Evolutionary conservation across 1,284 basidiomycete genomes (phyloP).

Genomic region (Naganishia liquefaciens): DNA sequence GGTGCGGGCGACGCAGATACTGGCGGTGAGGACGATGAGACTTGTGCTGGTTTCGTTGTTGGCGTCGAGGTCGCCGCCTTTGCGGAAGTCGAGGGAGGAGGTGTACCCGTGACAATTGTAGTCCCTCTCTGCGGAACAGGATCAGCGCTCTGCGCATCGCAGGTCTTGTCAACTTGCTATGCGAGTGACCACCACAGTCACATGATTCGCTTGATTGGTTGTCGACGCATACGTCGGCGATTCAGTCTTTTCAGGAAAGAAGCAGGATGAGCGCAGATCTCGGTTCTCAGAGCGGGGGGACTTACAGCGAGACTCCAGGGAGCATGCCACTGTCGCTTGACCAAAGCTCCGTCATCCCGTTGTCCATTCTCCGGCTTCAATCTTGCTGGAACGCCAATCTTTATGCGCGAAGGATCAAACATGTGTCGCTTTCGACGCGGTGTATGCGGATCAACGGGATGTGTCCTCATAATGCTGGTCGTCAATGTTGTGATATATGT

Average conservation of each 20-base stretch:
- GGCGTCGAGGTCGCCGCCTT: neutral
- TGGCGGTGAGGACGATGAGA: neutral
- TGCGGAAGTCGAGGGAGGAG: conserved; percentile 3
- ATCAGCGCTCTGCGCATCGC: too few species aligned
- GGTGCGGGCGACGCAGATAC: neutral
- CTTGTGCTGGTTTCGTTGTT: too few species aligned
- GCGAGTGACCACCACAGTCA: conserved; percentile 7
- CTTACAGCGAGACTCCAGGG: conserved; percentile 17
- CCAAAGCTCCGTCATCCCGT: neutral
- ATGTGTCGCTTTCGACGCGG: conserved; percentile 16
- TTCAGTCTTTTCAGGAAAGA: neutral
- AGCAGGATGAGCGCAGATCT: neutral
- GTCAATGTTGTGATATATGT: neutral
- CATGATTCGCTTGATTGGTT: neutral
- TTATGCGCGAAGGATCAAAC: conserved; percentile 13
- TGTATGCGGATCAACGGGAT: neutral
- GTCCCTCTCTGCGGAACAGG: conserved; percentile 8
- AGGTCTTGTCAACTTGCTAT: neutral
- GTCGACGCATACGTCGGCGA: neutral
- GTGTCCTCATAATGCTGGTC: conserved; percentile 8
- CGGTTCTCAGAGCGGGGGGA: neutral
- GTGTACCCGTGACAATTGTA: conserved; percentile 19
- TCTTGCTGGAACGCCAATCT: conserved; percentile 9
- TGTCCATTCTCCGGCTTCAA: neutral
- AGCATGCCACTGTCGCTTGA: conserved; percentile 22